phyloP scores from a whole-genome alignment of 371 early-diverging fungal genomes.

The Lichtheimia ornata region DNA sequence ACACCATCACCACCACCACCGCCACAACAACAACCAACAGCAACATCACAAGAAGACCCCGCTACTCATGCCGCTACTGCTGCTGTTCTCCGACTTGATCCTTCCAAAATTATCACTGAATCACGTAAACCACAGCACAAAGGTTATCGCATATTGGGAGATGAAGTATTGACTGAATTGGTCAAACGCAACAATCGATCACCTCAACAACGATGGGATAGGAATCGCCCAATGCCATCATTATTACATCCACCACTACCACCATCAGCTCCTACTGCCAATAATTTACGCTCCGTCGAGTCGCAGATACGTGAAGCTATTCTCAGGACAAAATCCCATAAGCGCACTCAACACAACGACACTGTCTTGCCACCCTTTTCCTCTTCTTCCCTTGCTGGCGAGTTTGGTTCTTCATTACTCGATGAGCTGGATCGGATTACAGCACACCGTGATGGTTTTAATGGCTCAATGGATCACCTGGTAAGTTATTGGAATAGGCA shows the following conservation, averaged over 20 bases:
- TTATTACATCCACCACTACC: not conserved
- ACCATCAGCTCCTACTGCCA: not conserved
- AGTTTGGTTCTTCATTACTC: not conserved
- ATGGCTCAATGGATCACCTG: no score
- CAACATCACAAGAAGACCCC: no score
- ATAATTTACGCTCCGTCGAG: constrained; percentile 1
- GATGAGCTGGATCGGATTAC: not conserved
- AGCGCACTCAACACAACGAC: not conserved
- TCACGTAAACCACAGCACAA: not conserved
- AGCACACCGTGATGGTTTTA: not conserved
- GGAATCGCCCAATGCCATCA: not conserved
- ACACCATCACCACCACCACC: no score
- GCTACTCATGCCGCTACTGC: no score
- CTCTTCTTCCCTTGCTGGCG: not conserved
- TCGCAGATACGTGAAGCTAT: constrained; percentile 1
- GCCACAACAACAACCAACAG: no score
- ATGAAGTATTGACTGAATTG: constrained; percentile 11
- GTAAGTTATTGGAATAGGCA: no score
- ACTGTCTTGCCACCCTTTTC: not conserved
- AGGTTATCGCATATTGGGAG: constrained; percentile 5
- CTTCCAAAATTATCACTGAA: not conserved
- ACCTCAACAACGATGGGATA: not conserved
- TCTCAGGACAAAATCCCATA: not conserved
- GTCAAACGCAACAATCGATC: constrained; percentile 2
- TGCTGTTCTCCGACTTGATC: not conserved